Conservation (phyloP, 164 flowering plant species). For the Echeveria elegans region DNA sequence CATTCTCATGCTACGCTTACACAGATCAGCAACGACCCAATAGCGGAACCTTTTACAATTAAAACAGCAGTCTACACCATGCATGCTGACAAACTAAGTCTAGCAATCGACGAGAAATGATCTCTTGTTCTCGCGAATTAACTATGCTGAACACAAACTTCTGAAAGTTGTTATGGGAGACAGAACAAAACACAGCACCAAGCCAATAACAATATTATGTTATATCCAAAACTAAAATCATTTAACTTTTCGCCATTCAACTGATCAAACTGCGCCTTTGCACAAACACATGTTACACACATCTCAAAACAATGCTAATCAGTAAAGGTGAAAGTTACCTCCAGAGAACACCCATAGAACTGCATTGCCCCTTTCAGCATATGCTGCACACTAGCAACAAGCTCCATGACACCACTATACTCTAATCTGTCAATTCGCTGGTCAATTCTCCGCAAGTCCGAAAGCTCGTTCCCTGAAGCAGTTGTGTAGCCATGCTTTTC, state of each 20-base stretch:
- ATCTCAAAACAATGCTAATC: background rate
- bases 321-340: conserved; percentile 36
- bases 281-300: background rate
- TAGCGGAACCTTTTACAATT: no score
- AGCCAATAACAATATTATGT: background rate
- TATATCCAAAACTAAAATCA: background rate
- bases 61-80: no score
- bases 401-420: conserved; percentile 59
- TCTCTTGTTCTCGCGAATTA: background rate
- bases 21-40: background rate
- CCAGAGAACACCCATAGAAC: conserved; percentile 52
- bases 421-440: conserved; percentile 65
- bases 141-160: background rate
- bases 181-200: background rate
- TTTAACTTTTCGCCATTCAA: background rate
- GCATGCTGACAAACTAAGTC: no score
- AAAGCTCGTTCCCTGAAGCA: conserved; percentile 25
- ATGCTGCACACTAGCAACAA: conserved; percentile 25
- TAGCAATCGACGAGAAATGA: no score
- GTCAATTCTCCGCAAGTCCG: conserved; percentile 39
- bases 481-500: conserved; percentile 29
- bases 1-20: background rate
- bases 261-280: background rate
- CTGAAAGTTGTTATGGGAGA: background rate
- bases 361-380: conserved; percentile 76